phyloP scores from a whole-genome alignment of 2,329 filamentous ascomycete species.

The Tolypocladium capitatum region DNA sequence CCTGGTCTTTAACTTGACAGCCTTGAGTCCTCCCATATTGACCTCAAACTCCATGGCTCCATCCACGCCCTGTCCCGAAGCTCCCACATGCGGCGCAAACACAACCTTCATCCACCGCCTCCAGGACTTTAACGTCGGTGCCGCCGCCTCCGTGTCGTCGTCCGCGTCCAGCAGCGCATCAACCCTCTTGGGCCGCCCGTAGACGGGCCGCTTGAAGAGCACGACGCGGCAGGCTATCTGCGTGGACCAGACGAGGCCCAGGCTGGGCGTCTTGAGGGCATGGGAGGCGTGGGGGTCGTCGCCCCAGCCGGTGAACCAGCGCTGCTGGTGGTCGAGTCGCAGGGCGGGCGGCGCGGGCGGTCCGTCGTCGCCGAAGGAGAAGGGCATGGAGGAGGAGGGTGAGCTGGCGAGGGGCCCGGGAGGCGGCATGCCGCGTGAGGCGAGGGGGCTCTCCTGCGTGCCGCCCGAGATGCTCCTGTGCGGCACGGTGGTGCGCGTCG shows the following conservation, averaged over 20 bases:
- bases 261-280: conserved; percentile 64
- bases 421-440: conserved; percentile 27
- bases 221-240: conserved; percentile 76
- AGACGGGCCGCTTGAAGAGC: conserved; percentile 57
- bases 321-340: conserved; percentile 75
- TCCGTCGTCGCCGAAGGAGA: conserved; percentile 14
- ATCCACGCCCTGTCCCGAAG: conserved; percentile 32
- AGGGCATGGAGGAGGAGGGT: conserved; percentile 27
- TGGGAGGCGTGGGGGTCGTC: conserved; percentile 41
- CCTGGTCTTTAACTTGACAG: conserved; percentile 7
- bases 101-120: conserved; percentile 76
- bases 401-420: conserved; percentile 16
- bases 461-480: not conserved
- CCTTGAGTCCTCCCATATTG: conserved; percentile 47
- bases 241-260: conserved; percentile 84
- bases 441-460: conserved; percentile 36
- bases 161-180: conserved; percentile 22
- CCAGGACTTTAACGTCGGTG: conserved; percentile 43
- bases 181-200: conserved; percentile 23
- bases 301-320: conserved; percentile 94
- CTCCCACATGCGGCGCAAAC: conserved; percentile 64
- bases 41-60: conserved; percentile 63
- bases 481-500: not conserved
- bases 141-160: conserved; percentile 27
- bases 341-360: conserved; percentile 38